phyloP scores from a whole-genome alignment of 2,329 filamentous ascomycete genomes.

The Podosphaera fusca region DNA sequence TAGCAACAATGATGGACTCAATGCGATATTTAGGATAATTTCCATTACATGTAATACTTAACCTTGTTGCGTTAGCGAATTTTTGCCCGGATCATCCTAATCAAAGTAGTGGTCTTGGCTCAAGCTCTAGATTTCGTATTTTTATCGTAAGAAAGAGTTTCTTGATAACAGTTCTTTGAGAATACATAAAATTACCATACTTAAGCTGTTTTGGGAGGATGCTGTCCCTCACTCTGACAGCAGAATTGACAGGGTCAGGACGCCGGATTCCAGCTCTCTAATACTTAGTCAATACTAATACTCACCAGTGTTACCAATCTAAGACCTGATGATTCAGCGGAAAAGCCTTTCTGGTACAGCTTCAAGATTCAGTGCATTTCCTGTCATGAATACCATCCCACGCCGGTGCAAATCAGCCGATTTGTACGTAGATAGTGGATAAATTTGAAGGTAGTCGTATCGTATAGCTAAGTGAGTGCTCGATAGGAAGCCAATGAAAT shows the following conservation, averaged over 20 bases:
- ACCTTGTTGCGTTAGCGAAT: too few relatives aligned
- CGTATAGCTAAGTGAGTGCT: background rate
- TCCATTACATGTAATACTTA: too few relatives aligned
- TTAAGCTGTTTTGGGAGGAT: constrained; percentile 17
- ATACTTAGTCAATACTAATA: background rate
- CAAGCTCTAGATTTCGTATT: constrained; percentile 1
- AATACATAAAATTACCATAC: background rate
- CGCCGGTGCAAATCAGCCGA: constrained; percentile 65
- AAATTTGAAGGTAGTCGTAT: background rate
- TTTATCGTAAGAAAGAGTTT: background rate
- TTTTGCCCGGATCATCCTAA: background rate
- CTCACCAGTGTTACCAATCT: constrained; percentile 61
- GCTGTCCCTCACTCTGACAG: constrained; percentile 42
- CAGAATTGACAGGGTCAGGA: constrained; percentile 44
- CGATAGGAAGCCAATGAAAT: constrained; percentile 71
- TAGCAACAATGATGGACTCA: too few relatives aligned
- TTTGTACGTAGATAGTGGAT: constrained; percentile 33
- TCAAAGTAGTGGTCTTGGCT: background rate
- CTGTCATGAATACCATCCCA: constrained; percentile 74
- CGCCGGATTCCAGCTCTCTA: background rate
- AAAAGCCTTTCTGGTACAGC: constrained; percentile 80
- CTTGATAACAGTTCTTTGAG: background rate
- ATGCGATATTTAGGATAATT: too few relatives aligned
- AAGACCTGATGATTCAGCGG: constrained; percentile 58
- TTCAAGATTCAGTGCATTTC: constrained; percentile 98